Base-by-base conservation (phyloP, 2,329 filamentous ascomycete species). In the Neophaeococcomyces aloes region DNA sequence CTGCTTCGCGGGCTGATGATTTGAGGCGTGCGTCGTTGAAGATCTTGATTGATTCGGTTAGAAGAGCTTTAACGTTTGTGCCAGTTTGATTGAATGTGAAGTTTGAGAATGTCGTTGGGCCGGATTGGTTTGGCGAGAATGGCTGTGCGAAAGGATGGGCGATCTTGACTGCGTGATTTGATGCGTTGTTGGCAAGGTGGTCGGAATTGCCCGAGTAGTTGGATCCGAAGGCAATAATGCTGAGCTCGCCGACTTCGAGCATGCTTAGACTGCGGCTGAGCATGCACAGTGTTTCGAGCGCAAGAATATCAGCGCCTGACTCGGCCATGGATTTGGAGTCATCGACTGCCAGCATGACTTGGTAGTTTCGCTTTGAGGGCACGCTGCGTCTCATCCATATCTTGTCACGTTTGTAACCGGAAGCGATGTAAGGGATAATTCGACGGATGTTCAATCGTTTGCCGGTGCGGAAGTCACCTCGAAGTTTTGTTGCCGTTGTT, bases 371-470 rank as follows among this genome's bases (percentile, higher is more conserved):
- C 66, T 96, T 96, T 29, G 82, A 89, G 1, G 93, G 93, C 38
- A 94, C 79, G 27, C 79, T 82, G 44, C 93, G 80, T 11, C 93
- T 83, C 82, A 98, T 94, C 91, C 91, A 99, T 65, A 99, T 99
- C 72, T 98, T 98, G 75, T 99, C 91, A 48, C 91, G 85, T 72
- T 95, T 96, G 74, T 95, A 98, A 60, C 84, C 82, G 0, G 88
- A 96, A 1, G 93, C 91, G 55, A 99, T 96, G 67, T 98, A 99
- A 0, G 93, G 91, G 57, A 99, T 98, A 65, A 99, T 98, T 55
- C 89, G 86, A 66, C 96, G 96, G 70, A 99, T 94, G 65, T 96
- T 98, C 56, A 99, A 85, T 0, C 91, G 83, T 64, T 99, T 98
- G 50, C 91, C 91, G 0, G 91, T 98, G 54, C 91, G 85, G 75